Conservation (phyloP, 1,284 basidiomycete species). For the Ganoderma boninense region DNA sequence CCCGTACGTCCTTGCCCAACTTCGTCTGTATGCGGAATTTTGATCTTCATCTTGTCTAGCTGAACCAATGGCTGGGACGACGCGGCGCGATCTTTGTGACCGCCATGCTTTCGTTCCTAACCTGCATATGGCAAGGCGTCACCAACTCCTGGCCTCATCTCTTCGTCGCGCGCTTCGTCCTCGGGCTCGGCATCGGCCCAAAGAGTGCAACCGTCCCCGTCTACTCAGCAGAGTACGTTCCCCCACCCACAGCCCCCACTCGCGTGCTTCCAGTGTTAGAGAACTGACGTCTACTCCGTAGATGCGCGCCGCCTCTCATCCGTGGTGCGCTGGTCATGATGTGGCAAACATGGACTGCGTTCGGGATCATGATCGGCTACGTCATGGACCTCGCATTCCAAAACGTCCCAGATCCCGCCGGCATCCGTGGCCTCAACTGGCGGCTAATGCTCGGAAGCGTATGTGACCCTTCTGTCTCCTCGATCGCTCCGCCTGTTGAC, state of each 20-base stretch:
- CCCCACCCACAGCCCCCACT: no score
- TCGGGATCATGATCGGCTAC: slow-evolving; percentile 75
- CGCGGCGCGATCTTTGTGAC: slow-evolving; percentile 81
- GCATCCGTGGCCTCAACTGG: slow-evolving; percentile 68
- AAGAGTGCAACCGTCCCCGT: slow-evolving; percentile 72
- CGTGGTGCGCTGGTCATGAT: slow-evolving; percentile 85
- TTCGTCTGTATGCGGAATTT: background rate
- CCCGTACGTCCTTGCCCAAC: slow-evolving; percentile 45
- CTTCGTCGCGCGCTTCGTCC: slow-evolving; percentile 72
- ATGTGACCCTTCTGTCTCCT: slow-evolving; percentile 24
- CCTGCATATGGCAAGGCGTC: slow-evolving; percentile 76
- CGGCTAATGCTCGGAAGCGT: slow-evolving; percentile 70
- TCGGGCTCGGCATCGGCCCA: slow-evolving; percentile 79
- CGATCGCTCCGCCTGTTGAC: background rate
- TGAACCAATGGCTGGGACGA: slow-evolving; percentile 76
- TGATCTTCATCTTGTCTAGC: background rate
- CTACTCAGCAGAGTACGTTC: slow-evolving; percentile 63
- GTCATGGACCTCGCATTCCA: slow-evolving; percentile 64
- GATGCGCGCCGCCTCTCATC: slow-evolving; percentile 70
- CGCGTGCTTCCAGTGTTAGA: no score
- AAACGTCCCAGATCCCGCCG: slow-evolving; percentile 54
- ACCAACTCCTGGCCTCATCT: slow-evolving; percentile 79
- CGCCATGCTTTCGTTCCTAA: slow-evolving; percentile 66
- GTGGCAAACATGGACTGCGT: slow-evolving; percentile 81
- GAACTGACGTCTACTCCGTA: background rate